Evolutionary conservation across 352 stramenopile species (phyloP).

Genomic region (Globisporangium polare): DNA sequence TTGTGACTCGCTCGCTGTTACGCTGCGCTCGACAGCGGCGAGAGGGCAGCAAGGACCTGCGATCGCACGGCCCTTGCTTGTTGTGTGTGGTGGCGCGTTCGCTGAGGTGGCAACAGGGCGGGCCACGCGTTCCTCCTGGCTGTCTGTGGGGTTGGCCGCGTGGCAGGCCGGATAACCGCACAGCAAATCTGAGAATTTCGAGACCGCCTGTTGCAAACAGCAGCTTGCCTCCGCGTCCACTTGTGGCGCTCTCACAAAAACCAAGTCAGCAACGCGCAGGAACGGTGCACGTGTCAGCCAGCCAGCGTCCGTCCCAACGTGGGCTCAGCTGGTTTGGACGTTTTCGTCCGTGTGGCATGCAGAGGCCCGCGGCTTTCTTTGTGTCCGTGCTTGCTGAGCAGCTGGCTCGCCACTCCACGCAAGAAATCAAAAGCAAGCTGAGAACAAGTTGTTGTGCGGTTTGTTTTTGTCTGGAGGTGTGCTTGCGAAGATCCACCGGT

Average conservation of each 20-base stretch:
- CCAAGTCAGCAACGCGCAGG: not conserved
- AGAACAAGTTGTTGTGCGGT: not conserved
- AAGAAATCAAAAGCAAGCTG: slow-evolving; percentile 2
- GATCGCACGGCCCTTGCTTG: not conserved
- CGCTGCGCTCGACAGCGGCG: no score
- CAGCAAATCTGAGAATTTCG: not conserved
- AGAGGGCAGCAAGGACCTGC: not conserved
- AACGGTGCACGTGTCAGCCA: not conserved
- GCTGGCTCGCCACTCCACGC: not conserved
- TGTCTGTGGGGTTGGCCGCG: not conserved
- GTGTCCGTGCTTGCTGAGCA: not conserved
- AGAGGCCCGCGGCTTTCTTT: not conserved
- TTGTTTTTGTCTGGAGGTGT: not conserved
- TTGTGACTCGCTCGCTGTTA: not conserved
- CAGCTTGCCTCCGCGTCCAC: not conserved
- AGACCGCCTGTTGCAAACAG: not conserved
- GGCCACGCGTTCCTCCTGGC: not conserved
- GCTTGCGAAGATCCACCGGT: not conserved
- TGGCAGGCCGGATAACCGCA: not conserved
- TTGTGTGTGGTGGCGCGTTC: not conserved
- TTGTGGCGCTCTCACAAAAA: not conserved
- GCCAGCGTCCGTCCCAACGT: not conserved
- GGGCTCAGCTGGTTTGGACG: not conserved
- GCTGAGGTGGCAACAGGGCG: not conserved
- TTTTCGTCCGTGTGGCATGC: not conserved